A percentile compares a stretch with the other conserved stretches of the same genome.
phyloP scores from a whole-genome alignment of 371 early-diverging fungal genomes.

The Dentiscutata heterogama region DNA sequence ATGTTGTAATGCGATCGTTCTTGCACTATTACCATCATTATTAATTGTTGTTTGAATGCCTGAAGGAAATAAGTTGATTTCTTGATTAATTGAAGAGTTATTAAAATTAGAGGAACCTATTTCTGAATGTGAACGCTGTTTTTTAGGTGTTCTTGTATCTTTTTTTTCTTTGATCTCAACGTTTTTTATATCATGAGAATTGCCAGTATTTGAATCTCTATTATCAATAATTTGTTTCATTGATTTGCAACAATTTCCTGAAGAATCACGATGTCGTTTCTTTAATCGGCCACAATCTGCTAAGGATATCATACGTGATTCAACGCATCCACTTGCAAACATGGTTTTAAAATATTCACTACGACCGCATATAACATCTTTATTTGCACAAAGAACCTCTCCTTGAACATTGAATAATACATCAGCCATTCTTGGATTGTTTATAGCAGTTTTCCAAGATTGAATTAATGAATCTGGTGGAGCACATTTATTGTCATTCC shows the following conservation, averaged over 20 bases:
- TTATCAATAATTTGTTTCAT: neutral
- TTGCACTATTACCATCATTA: neutral
- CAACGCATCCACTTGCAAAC: slow-evolving; percentile 31
- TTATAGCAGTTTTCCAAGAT: slow-evolving; percentile 12
- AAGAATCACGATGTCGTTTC: slow-evolving; percentile 7
- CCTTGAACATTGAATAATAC: slow-evolving; percentile 18
- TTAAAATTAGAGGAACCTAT: neutral
- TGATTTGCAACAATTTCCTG: neutral
- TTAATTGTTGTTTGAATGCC: no score
- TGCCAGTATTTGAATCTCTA: neutral
- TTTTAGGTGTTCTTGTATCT: neutral
- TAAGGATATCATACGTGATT: slow-evolving; percentile 3
- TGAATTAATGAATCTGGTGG: slow-evolving; percentile 6
- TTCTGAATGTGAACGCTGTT: slow-evolving; percentile 12
- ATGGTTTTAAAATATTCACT: slow-evolving; percentile 27
- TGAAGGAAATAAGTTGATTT: no score
- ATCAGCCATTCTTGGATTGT: slow-evolving; percentile 33
- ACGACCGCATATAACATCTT: slow-evolving; percentile 17
- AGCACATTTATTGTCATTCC: slow-evolving; percentile 23
- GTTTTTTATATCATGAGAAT: neutral
- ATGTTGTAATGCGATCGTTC: neutral
- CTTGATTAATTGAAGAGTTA: no score
- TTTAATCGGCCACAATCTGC: slow-evolving; percentile 18
- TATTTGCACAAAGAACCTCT: slow-evolving; percentile 3
- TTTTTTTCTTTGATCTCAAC: neutral